phyloP scores from a whole-genome alignment of 2,329 filamentous ascomycete species.

The Alternaria gaisen region DNA sequence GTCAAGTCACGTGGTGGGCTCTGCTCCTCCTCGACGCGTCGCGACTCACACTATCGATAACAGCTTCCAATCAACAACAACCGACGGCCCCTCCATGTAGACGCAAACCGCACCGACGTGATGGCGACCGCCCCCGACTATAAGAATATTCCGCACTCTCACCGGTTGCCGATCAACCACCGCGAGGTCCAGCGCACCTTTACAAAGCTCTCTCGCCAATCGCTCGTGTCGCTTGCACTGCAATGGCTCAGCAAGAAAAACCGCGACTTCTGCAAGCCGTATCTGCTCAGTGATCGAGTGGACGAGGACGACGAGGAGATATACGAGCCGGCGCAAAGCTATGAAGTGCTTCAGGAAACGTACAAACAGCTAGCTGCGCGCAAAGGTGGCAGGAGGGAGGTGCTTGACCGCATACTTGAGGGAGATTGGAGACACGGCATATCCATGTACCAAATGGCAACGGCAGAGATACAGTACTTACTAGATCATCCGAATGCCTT shows the following conservation, averaged over 20 bases:
- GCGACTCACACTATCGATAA: constrained; percentile 32
- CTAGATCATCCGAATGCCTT: constrained; percentile 61
- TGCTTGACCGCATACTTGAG: constrained; percentile 65
- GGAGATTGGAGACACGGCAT: constrained; percentile 66
- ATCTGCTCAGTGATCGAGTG: constrained; percentile 56
- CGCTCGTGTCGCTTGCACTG: constrained; percentile 75
- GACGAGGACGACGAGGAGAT: constrained; percentile 66
- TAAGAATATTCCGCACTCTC: constrained; percentile 73
- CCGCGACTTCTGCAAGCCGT: constrained; percentile 67
- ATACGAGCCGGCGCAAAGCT: constrained; percentile 72
- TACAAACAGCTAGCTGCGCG: constrained; percentile 52
- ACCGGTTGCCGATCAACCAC: constrained; percentile 73
- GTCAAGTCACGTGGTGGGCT: constrained; percentile 23
- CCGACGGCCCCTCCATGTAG: constrained; percentile 37
- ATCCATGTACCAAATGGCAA: constrained; percentile 64
- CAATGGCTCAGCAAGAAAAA: constrained; percentile 79
- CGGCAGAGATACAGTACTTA: constrained; percentile 62
- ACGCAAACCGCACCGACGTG: constrained; percentile 36
- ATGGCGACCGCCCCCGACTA: constrained; percentile 73
- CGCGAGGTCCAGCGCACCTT: constrained; percentile 72
- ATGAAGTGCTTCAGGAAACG: constrained; percentile 70
- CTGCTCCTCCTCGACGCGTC: constrained; percentile 17
- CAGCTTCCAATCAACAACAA: constrained; percentile 27
- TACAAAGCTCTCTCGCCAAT: constrained; percentile 73
- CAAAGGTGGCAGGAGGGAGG: constrained; percentile 62